These are phyloP conservation scores for Nidularia sp. DNA, from an alignment of 768 basidiomycete species.

Conservation along the genomic window DNA sequence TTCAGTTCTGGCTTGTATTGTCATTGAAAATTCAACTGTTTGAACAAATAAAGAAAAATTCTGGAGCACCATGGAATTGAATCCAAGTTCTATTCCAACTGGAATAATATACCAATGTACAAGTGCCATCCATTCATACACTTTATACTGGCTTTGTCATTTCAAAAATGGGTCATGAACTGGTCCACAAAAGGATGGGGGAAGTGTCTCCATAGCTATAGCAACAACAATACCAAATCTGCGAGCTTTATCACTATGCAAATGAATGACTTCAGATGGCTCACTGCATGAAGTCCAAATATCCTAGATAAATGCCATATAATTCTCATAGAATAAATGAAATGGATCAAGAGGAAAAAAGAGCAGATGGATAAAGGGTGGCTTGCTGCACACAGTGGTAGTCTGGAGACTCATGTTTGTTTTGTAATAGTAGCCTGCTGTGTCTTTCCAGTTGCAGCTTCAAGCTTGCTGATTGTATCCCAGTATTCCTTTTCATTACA, in stretches of 20 bases:
- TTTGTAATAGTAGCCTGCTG: conserved; percentile 12
- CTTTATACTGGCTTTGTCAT: conserved; percentile 29
- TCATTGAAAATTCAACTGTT: conserved; percentile 25
- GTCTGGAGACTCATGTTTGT: conserved; percentile 15
- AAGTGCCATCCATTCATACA: conserved; percentile 30
- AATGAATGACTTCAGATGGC: conserved; percentile 12
- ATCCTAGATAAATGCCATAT: conserved; percentile 22
- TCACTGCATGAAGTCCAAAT: conserved; percentile 16
- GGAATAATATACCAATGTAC: conserved; percentile 30
- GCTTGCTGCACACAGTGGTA: conserved; percentile 22
- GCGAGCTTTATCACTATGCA: conserved; percentile 9
- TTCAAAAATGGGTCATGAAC: conserved; percentile 22
- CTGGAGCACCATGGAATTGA: conserved; percentile 13
- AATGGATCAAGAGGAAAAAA: conserved; percentile 32
- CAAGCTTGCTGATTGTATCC: conserved; percentile 13
- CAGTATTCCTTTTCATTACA: conserved; percentile 16
- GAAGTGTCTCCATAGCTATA: conserved; percentile 19
- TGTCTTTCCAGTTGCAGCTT: conserved; percentile 8
- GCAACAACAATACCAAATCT: conserved; percentile 15
- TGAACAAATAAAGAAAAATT: conserved; percentile 22
- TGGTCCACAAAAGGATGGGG: conserved; percentile 25
- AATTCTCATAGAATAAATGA: conserved; percentile 30
- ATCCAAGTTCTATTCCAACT: conserved; percentile 22
- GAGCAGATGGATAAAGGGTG: conserved; percentile 21
- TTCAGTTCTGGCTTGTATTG: conserved; percentile 4